Percentiles rank a stretch among this genome's conserved stretches.
These are phyloP conservation scores for Teunomyces panamensis DNA, from an alignment of 805 yeast genomes.

Conservation along the genomic window DNA sequence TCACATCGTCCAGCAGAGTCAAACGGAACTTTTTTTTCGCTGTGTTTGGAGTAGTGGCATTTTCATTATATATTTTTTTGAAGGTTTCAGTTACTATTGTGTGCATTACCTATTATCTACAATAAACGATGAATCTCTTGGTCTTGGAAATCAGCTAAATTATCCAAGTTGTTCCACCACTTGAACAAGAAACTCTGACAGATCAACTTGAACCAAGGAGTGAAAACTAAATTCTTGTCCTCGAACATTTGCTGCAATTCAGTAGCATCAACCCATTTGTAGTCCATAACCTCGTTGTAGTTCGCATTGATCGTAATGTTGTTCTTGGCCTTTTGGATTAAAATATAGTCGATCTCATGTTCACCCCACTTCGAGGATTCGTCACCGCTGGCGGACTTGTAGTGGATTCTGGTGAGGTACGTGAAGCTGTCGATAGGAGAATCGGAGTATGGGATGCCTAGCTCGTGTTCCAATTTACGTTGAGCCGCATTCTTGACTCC, in stretches of 20 bases:
- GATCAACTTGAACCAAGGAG: conserved; percentile 98
- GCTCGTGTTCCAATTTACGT: conserved; percentile 88
- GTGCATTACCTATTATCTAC: conserved; percentile 1
- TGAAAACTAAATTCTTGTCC: conserved; percentile 66
- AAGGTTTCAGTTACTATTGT: not conserved
- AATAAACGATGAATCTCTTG: conserved; percentile 50
- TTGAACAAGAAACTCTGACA: conserved; percentile 86
- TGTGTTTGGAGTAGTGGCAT: too few species aligned
- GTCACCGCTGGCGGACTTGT: conserved; percentile 76
- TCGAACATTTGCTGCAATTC: conserved; percentile 75
- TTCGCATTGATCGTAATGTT: conserved; percentile 61
- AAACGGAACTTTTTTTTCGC: not conserved
- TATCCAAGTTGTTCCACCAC: conserved; percentile 86
- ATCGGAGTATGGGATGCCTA: conserved; percentile 70
- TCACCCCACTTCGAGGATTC: conserved; percentile 83
- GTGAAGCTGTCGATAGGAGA: conserved; percentile 67
- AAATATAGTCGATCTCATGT: conserved; percentile 94
- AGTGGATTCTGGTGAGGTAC: conserved; percentile 90
- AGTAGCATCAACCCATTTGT: conserved; percentile 64
- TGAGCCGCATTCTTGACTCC: conserved; percentile 90
- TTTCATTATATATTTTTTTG: not conserved
- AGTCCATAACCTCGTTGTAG: conserved; percentile 72
- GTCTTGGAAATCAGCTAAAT: conserved; percentile 49
- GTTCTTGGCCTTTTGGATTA: conserved; percentile 62
- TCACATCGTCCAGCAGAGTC: not conserved